Evolutionary conservation across 129 eudicot genomes (phyloP), one percentile per base, ranked within the genome.

Genomic region (Ambrosia trifida): DNA sequence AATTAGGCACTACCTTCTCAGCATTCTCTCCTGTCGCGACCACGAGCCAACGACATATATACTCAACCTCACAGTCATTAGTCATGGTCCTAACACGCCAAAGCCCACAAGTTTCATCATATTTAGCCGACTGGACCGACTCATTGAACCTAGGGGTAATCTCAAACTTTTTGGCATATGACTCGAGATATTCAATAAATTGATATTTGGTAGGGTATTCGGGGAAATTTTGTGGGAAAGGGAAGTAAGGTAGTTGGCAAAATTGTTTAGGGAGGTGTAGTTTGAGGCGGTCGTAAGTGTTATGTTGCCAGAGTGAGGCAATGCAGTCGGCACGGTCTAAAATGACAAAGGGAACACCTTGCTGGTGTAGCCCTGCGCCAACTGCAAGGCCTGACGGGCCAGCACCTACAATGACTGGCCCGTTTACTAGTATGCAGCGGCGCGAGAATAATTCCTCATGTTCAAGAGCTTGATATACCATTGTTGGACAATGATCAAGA

Each of bases 21-120:
- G 99, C 97, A 80, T 95, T 95, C 73, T 95, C 97, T 4, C 99
- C 99, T 0, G 96, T 87, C 2, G 99, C 99, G 72, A 90, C 99
- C 66, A 95, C 97, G 7, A 95, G 84, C 99, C 99, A 95, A 88
- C 91, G 77, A 41, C 97, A 88, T 12, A 95, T 85, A 65, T 95
- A 95, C 78, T 95, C 97, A 8, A 84, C 79, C 81, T 84, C 89
- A 20, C 74, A 50, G 9, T 61, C 65, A 14, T 24, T 56, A 1
- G 66, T 19, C 31, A 74, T 63, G 3, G 83, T 88, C 81, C 60
- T 82, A 47, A 95, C 79, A 35, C 97, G 81, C 99, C 99, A 95
- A 36, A 95, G 76, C 7, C 97, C 97, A 19, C 94, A 90, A 4
- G 84, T 81, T 66, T 90, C 95, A 54, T 90, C 97, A 18, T 84